Base-by-base conservation (phyloP, 129 eudicot genomes). In the Saposhnikovia divaricata region DNA sequence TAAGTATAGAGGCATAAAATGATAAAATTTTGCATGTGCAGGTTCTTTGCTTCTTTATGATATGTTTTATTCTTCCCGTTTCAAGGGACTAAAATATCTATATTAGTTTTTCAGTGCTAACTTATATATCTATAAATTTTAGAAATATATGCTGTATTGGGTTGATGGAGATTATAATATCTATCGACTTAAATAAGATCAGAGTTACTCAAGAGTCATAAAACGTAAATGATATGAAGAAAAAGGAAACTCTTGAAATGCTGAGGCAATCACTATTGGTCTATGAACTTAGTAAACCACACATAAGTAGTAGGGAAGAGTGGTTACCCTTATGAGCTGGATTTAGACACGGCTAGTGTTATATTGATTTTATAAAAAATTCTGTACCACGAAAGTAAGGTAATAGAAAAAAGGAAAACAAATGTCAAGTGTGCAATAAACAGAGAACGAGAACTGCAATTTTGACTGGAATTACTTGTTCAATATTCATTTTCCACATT, bases 401-500 rank as follows among this genome's bases (percentile, higher is more conserved):
- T 14, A 73, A 43, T 68, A 21, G 18, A 21, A 43, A 6, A 45
- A 5, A 25, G 40, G 57, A 0, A 74, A 74, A 74, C 23, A 25
- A 7, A 25, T 23, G 77, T 43, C 23, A 25, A 11, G 14, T 9
- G 14, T 16, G 48, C 16, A 40, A 21, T 38, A 16, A 42, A 39
- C 11, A 44, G 48, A 25, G 55, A 74, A 43, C 4, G 16, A 25
- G 21, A n/a, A 74, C 23, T 73, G 55, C 55, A 44, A 53, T n/a
- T 74, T 74, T 74, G 57, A 74, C 77, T 11, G 57, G 16, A 23
- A 43, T 43, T 4, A 10, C 42, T 45, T 18, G 16, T 28, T 71
- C 75, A 78, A 72, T 78, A 23, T 66, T 74, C 65, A 85, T 79
- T 72, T 63, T 71, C 31, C 44, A 16, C 48, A n/a, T 77, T 50